Evolutionary conservation across 2,329 filamentous ascomycete genomes (phyloP), one percentile per base, ranked within the genome.

Genomic region (Alternaria ethzedia): DNA sequence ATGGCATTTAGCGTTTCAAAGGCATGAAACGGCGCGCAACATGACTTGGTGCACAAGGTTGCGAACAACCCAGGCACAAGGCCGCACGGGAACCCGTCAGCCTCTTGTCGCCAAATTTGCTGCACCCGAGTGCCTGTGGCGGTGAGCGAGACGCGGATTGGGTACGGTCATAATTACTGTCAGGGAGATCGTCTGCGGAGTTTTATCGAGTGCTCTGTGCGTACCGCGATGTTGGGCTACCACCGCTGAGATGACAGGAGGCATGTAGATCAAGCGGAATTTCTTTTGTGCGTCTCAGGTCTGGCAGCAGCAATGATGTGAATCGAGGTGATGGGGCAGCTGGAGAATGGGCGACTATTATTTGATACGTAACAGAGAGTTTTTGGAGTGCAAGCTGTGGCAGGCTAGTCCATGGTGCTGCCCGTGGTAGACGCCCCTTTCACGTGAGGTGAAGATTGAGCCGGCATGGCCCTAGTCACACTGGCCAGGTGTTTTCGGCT

Each of bases 401-500:
- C 65, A 67, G 62, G 57, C 61, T 32, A 57, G 61, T 32, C 67
- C 66, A 66, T 61, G 65, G 70, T 55, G 36, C 23, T 41, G 32
- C 30, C 44, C 25, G 12, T 46, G 25, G 54, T 30, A 49, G 52
- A 60, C 28, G 61, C 73, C 71, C 69, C 73, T 76, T 77, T 74
- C 73, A 75, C 72, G 74, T 75, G 75, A 70, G 59, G 17, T n/a
- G 28, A 49, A 68, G 63, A 70, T 57, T 69, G 63, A 67, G 67
- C 67, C 63, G 69, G 65, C 65, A 67, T 57, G 63, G 68, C 65
- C 65, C 70, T 70, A 66, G 68, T 63, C 62, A 61, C 61, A 66
- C 70, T 54, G 60, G 60, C 55, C 60, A 59, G 60, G 55, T 62
- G 60, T 72, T 72, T 75, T 78, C 74, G 75, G 75, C 75, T 76